phyloP scores from a whole-genome alignment of 1,284 basidiomycete species.

The Rhodotorula sp. region DNA sequence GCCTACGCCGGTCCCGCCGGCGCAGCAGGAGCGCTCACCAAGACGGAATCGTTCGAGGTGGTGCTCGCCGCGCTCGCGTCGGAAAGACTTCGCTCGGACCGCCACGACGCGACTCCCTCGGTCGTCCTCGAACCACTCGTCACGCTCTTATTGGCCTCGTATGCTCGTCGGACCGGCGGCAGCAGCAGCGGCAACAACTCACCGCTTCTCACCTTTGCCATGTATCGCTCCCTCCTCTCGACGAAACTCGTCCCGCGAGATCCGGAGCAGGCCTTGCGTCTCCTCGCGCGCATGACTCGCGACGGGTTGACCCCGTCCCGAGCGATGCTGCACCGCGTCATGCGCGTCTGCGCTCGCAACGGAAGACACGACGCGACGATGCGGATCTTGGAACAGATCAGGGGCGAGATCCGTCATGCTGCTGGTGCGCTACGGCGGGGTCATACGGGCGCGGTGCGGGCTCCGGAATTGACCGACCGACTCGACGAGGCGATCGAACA shows the following conservation, averaged over 20 bases:
- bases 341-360: conserved; percentile 9
- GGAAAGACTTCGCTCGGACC: neutral
- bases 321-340: conserved; percentile 17
- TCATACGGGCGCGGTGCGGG: neutral
- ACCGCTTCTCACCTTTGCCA: conserved; percentile 5
- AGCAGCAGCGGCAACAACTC: neutral
- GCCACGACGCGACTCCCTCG: neutral
- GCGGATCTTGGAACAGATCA: conserved; percentile 3
- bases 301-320: conserved; percentile 2
- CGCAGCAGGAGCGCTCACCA: neutral
- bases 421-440: neutral
- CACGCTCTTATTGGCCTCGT: conserved; percentile 6
- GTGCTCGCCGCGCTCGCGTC: conserved; percentile 26
- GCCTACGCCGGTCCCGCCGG: conserved; percentile 1
- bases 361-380: neutral
- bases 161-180: conserved; percentile 7
- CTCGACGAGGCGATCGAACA: neutral
- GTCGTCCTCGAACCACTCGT: conserved; percentile 15
- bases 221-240: conserved; percentile 22
- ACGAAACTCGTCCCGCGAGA: conserved; percentile 20
- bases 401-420: no score
- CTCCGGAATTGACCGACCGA: neutral
- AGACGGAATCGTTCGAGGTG: conserved; percentile 14
- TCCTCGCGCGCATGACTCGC: conserved; percentile 17
- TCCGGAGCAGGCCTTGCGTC: conserved; percentile 4